Evolutionary conservation across 345 rosid species (phyloP).

Genomic region (Eucalyptus sp.): DNA sequence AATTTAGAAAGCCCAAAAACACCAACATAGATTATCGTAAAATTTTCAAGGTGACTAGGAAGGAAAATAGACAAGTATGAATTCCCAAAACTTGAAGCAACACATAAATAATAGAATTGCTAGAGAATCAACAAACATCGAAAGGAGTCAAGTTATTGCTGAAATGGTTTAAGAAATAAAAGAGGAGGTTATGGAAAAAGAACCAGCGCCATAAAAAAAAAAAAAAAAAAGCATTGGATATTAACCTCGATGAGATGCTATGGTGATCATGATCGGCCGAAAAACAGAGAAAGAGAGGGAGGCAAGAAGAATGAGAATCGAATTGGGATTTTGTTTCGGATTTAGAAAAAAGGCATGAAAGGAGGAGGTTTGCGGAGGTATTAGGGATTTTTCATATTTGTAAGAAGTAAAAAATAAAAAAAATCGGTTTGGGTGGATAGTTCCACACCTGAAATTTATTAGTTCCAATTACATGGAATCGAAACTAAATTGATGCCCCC

Average conservation of each 20-base stretch:
- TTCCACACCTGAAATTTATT: background rate
- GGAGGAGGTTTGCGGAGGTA: too few species aligned
- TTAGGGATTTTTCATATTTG: too few species aligned
- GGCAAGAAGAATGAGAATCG: background rate
- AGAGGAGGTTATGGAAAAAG: background rate
- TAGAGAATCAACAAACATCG: background rate
- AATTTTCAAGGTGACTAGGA: background rate
- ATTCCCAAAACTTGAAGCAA: background rate
- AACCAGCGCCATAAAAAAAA: background rate
- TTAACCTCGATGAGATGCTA: background rate
- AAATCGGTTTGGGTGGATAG: too few species aligned
- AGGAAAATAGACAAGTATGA: background rate
- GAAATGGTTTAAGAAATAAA: too few species aligned
- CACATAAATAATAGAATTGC: background rate
- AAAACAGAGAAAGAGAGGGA: background rate
- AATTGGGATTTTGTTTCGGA: background rate
- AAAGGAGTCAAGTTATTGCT: too few species aligned
- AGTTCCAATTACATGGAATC: background rate
- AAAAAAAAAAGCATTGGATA: background rate
- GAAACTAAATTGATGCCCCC: background rate
- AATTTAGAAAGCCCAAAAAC: too few species aligned
- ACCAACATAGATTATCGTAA: background rate
- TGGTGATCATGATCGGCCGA: too few species aligned
- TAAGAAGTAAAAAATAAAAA: too few species aligned
- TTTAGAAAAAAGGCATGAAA: background rate